phyloP scores from a whole-genome alignment of 2,329 filamentous ascomycete genomes.

The Ophiostoma novo-ulmi region DNA sequence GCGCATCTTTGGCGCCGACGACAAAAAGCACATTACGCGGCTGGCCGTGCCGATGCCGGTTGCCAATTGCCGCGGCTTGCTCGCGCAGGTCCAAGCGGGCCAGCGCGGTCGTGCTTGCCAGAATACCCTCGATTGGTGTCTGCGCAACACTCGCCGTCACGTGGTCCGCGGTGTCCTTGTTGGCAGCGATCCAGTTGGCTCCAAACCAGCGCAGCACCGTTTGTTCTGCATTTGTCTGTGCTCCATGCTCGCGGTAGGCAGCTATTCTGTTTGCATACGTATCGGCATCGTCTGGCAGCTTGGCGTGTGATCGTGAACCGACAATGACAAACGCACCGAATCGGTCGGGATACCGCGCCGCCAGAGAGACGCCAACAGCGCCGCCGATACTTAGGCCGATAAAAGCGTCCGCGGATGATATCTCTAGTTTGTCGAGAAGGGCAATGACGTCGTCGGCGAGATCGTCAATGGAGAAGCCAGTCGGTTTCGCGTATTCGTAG shows the following conservation, averaged over 20 bases:
- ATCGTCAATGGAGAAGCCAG: constrained; percentile 17
- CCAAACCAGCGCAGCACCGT: constrained; percentile 22
- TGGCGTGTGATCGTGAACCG: constrained; percentile 16
- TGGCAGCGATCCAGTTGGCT: not conserved
- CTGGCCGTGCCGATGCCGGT: not conserved
- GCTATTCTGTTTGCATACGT: constrained; percentile 12
- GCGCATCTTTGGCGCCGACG: constrained; percentile 16
- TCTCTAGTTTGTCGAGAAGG: constrained; percentile 1
- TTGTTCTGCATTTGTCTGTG: constrained; percentile 17
- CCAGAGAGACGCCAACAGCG: constrained; percentile 21
- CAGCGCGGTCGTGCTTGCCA: constrained; percentile 19
- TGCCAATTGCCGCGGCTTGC: not conserved
- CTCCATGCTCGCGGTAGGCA: constrained; percentile 10
- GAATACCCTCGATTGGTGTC: constrained; percentile 19
- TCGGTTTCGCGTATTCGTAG: not conserved
- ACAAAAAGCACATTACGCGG: constrained; percentile 18
- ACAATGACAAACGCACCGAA: constrained; percentile 20
- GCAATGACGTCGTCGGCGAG: constrained; percentile 21
- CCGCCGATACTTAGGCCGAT: constrained; percentile 22
- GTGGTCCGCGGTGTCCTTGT: not conserved
- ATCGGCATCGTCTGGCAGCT: not conserved
- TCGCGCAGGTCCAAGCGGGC: constrained; percentile 16
- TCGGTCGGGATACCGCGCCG: constrained; percentile 19
- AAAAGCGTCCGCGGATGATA: not conserved
- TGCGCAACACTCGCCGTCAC: constrained; percentile 18